A percentile compares a stretch with the other conserved stretches of the same genome.
Evolutionary conservation across 73 alveolate species (phyloP).

Genomic region (Paraurostyla sp.): DNA sequence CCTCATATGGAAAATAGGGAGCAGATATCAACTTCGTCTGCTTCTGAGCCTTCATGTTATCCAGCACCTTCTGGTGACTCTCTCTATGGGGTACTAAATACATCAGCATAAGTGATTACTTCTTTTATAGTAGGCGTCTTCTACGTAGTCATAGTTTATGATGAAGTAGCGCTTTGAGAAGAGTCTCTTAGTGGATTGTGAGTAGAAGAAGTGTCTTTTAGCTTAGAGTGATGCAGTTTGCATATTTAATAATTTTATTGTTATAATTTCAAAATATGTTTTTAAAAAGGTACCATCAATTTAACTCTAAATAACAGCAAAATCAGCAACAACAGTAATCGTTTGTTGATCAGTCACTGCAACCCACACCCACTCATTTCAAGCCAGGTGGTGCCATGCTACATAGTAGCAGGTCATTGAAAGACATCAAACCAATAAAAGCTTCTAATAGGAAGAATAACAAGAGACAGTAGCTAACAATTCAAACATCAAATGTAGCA

Average conservation of each 20-base stretch:
- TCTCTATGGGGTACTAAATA: conserved; percentile 53
- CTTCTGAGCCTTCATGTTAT: neutral
- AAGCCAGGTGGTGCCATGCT: no score
- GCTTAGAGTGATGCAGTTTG: no score
- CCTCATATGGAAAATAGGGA: conserved; percentile 69
- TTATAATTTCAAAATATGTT: conserved; percentile 44
- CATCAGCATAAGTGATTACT: neutral
- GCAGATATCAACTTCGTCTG: conserved; percentile 56
- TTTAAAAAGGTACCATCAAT: conserved; percentile 40
- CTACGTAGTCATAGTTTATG: conserved; percentile 37
- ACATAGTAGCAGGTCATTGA: no score
- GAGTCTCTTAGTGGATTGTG: conserved; percentile 48
- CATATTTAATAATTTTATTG: conserved; percentile 1
- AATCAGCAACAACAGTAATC: neutral
- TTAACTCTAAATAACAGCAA: no score
- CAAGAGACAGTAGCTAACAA: no score
- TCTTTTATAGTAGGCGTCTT: conserved; percentile 66
- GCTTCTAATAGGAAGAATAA: no score
- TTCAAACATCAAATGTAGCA: no score
- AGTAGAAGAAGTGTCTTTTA: no score
- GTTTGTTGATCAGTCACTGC: no score
- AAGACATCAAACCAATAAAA: no score
- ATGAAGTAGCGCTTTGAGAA: conserved; percentile 46
- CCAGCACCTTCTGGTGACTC: conserved; percentile 44
- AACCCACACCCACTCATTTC: no score